phyloP scores from a whole-genome alignment of 2,329 filamentous ascomycete genomes.

The Mollisiaceae sp. region DNA sequence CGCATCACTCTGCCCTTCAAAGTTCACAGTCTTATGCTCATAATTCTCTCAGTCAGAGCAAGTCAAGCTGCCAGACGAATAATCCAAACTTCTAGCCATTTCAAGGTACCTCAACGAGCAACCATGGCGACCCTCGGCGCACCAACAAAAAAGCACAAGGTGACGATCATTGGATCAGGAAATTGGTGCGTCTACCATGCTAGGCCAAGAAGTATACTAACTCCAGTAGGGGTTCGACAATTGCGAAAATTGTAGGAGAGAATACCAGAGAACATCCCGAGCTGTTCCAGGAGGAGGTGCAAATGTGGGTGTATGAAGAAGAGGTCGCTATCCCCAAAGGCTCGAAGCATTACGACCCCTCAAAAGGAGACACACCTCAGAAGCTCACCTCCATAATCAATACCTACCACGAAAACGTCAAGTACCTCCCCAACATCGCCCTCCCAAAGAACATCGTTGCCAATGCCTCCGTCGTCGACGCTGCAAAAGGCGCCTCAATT shows the following conservation, averaged over 20 bases:
- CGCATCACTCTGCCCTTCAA: neutral
- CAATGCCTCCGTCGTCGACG: constrained; percentile 78
- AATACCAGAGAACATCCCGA: constrained; percentile 80
- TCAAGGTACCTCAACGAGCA: constrained; percentile 28
- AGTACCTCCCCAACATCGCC: constrained; percentile 89
- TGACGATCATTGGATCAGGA: constrained; percentile 91
- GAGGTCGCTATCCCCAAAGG: constrained; percentile 74
- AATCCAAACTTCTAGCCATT: constrained; percentile 30
- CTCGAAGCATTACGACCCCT: constrained; percentile 73
- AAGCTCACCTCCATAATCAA: constrained; percentile 95
- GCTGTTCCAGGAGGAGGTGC: constrained; percentile 85
- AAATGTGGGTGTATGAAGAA: constrained; percentile 99
- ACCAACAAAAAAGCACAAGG: constrained; percentile 80
- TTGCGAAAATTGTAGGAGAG: constrained; percentile 95
- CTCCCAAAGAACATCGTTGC: constrained; percentile 85
- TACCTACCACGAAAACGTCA: constrained; percentile 91
- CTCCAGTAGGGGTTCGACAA: constrained; percentile 81
- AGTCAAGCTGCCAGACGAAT: constrained; percentile 31
- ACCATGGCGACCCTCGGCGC: constrained; percentile 49
- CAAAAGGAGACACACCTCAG: constrained; percentile 67
- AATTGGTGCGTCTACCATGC: constrained; percentile 71
- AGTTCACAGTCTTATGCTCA: constrained; percentile 30
- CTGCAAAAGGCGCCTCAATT: constrained; percentile 84
- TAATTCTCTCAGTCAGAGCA: constrained; percentile 26
- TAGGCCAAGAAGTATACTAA: constrained; percentile 25